Conservation (phyloP, 148 eudicot genomes). For the Oxyria digyna region DNA sequence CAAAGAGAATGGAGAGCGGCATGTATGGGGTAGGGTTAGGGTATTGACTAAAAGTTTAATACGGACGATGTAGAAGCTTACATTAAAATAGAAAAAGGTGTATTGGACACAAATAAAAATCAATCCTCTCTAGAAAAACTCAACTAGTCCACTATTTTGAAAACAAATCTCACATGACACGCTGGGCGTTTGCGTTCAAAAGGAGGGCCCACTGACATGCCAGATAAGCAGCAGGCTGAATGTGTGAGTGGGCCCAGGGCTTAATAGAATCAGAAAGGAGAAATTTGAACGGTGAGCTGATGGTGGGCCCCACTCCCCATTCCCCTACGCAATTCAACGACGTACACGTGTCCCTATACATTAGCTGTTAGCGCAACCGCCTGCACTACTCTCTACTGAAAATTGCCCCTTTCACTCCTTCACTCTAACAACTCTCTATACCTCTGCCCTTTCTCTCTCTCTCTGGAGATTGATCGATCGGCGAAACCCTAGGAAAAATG, state of each 20-base stretch:
- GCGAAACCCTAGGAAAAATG: slow-evolving; percentile 21
- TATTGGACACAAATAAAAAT: no score
- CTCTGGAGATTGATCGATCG: neutral
- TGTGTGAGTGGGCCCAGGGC: neutral
- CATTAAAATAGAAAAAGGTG: no score
- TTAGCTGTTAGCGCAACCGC: neutral
- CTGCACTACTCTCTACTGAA: neutral
- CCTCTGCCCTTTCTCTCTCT: neutral
- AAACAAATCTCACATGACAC: neutral
- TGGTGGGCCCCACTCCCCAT: slow-evolving; percentile 10
- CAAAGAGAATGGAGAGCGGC: no score
- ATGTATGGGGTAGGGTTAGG: no score
- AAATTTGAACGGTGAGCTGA: neutral
- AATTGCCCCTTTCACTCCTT: slow-evolving; percentile 7
- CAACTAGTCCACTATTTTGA: neutral
- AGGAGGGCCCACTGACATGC: neutral
- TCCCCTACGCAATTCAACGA: slow-evolving; percentile 5
- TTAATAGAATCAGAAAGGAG: neutral
- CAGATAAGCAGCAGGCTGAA: neutral
- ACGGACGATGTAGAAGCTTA: no score
- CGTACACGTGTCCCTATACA: slow-evolving; percentile 12
- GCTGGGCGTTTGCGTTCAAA: neutral
- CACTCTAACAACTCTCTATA: slow-evolving; percentile 14
- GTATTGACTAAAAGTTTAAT: no score
- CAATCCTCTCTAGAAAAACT: neutral